Evolutionary conservation across 2,329 filamentous ascomycete species (phyloP), one percentile per base, ranked within the genome.

Genomic region (Fusarium azukiicola): DNA sequence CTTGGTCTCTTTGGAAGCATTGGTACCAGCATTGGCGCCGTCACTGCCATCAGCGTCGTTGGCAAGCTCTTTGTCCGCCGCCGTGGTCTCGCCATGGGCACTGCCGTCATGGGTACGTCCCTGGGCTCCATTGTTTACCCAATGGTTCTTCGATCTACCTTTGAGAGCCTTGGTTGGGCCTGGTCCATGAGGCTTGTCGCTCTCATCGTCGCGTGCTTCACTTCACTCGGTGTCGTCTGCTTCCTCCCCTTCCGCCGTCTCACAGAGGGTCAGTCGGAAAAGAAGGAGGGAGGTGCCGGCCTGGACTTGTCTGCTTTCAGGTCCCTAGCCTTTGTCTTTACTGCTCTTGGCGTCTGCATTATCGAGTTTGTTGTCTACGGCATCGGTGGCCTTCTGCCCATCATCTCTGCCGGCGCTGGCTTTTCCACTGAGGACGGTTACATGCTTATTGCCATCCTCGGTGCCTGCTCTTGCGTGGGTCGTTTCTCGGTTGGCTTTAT

Each of bases 341-440:
- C 90, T 7, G 84, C 87, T 0, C 73, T 86, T 9, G 87, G 86
- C 3, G 82, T 90, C 8, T 89, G 90, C 67, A 83, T 87, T 1
- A 87, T 91, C 21, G 90, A 91, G 44, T 88, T 91, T 46, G 89
- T 89, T 42, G 85, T 90, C n/a, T 91, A 90, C 52, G 88, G 89
- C 12, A 86, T 88, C 12, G 86, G 87, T 1, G 88, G 88, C 1
- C 85, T 90, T 13, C 79, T 91, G 0, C 89, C 90, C 0, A 90
- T 88, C 0, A 91, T 90, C 72, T 87, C 87, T 0, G 86, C 84
- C 2, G 81, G 73, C 2, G 79, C 79, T 5, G 76, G 81, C 6
- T 84, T 89, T 19, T 77, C 85, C 4, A 69, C 82, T 0, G 82
- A 88, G 32, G 84, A 85, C 0, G 88, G 89, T 4, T 90, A 88